Percentiles rank a stretch among this genome's conserved stretches.
Evolutionary conservation across 1,284 basidiomycete species (phyloP).

Genomic region (Trametes polyzona): DNA sequence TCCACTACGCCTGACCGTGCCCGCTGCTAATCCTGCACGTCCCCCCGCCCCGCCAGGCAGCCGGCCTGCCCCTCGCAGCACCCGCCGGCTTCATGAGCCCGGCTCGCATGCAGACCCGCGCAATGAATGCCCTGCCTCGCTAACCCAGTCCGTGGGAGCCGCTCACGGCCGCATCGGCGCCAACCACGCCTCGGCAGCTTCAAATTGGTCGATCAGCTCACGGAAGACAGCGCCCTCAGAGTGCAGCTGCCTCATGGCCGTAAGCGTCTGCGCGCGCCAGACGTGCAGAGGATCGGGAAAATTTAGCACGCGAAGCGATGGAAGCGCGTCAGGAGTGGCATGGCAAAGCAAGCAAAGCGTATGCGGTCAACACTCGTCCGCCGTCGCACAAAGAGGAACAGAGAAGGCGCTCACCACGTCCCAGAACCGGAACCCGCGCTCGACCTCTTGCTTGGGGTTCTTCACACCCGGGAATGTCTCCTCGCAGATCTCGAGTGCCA

Average conservation of each 20-base stretch:
- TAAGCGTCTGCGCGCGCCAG: constrained; percentile 65
- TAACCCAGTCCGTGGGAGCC: constrained; percentile 22
- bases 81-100: constrained; percentile 5
- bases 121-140: constrained; percentile 17
- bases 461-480: constrained; percentile 95
- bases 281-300: constrained; percentile 20
- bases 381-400: neutral
- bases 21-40: neutral
- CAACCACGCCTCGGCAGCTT: constrained; percentile 92
- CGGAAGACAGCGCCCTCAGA: constrained; percentile 79
- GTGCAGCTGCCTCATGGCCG: constrained; percentile 87
- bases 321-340: neutral
- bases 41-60: neutral
- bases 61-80: constrained; percentile 7
- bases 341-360: neutral
- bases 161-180: constrained; percentile 84
- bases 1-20: no score
- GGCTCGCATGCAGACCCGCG: constrained; percentile 9
- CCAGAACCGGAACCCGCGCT: constrained; percentile 98
- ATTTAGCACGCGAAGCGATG: neutral
- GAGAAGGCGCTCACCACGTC: constrained; percentile 74
- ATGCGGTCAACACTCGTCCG: constrained; percentile 11
- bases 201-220: constrained; percentile 92
- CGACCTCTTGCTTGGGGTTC: constrained; percentile 84
- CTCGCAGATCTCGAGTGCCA: constrained; percentile 91